Percentiles rank a stretch among this genome's conserved stretches.
These are phyloP conservation scores for Clavispora santaluciae DNA, from an alignment of 805 yeast species.

Conservation along the genomic window DNA sequence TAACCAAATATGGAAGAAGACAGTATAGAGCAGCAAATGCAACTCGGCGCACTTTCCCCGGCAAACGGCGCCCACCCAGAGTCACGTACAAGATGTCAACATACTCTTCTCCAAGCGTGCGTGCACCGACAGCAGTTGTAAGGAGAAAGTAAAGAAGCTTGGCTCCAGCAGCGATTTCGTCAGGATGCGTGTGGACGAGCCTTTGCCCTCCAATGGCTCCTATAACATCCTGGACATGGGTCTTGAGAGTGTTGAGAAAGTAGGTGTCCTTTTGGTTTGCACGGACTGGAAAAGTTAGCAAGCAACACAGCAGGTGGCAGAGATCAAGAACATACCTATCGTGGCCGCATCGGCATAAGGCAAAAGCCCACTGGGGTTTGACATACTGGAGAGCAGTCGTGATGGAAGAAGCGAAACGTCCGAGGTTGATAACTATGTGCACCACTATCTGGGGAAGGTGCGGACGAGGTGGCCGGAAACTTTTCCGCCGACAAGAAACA, in stretches of 20 bases:
- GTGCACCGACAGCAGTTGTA: constrained; percentile 70
- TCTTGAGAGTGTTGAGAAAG: constrained; percentile 51
- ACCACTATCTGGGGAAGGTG: constrained; percentile 5
- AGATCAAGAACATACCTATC: constrained; percentile 49
- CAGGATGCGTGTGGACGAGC: constrained; percentile 57
- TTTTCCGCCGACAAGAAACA: no score
- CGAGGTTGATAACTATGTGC: not conserved
- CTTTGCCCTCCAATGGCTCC: constrained; percentile 57
- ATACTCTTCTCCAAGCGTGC: constrained; percentile 93
- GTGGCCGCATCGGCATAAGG: constrained; percentile 87
- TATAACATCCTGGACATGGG: constrained; percentile 52
- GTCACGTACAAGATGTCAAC: constrained; percentile 71
- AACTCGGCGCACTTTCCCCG: constrained; percentile 41
- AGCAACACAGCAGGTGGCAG: not conserved
- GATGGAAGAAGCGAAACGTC: not conserved
- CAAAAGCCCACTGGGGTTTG: constrained; percentile 17
- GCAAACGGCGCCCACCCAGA: constrained; percentile 47
- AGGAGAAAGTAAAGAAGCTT: constrained; percentile 61
- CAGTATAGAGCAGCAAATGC: constrained; percentile 60
- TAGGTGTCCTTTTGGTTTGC: constrained; percentile 88
- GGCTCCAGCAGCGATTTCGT: constrained; percentile 54
- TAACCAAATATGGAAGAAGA: constrained; percentile 53
- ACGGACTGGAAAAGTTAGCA: constrained; percentile 49
- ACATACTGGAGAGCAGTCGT: constrained; percentile 4
- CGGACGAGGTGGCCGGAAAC: not conserved